These are phyloP conservation scores for Mucuna pruriens DNA, from an alignment of 306 rosid species.

Conservation along the genomic window DNA sequence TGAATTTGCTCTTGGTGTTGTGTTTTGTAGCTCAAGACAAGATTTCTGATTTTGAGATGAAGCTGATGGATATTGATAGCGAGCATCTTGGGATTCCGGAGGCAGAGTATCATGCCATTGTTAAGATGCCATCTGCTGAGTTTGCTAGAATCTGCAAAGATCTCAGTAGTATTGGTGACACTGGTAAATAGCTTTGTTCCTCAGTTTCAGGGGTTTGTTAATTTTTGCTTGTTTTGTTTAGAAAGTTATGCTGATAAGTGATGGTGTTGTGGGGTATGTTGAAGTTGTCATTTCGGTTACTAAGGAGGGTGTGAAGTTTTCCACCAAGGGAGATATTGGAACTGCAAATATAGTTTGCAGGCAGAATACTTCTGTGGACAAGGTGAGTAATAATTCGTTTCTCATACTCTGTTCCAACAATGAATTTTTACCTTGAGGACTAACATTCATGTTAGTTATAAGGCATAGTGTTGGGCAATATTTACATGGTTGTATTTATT, in stretches of 20 bases:
- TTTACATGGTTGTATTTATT: not conserved
- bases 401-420: not conserved
- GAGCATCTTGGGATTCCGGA: constrained; percentile 97
- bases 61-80: constrained; percentile 95
- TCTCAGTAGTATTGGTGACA: constrained; percentile 92
- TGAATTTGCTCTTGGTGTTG: not conserved
- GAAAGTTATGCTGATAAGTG: not conserved
- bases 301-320: constrained; percentile 95
- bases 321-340: constrained; percentile 94
- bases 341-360: constrained; percentile 91
- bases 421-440: not conserved
- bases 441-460: not conserved
- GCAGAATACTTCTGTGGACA: constrained; percentile 90
- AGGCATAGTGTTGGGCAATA: not conserved
- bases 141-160: constrained; percentile 93
- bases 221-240: not conserved
- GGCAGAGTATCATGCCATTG: constrained; percentile 92
- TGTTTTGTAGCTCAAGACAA: constrained; percentile 66
- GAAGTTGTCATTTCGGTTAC: constrained; percentile 94
- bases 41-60: constrained; percentile 97
- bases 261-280: not conserved
- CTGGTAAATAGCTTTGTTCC: constrained; percentile 54
- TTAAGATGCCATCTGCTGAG: constrained; percentile 89
- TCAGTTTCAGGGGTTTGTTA: not conserved
- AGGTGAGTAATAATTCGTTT: constrained; percentile 52